Evolutionary conservation across 176 grass and related monocot genomes (phyloP).

Genomic region (Musa beccarii): DNA sequence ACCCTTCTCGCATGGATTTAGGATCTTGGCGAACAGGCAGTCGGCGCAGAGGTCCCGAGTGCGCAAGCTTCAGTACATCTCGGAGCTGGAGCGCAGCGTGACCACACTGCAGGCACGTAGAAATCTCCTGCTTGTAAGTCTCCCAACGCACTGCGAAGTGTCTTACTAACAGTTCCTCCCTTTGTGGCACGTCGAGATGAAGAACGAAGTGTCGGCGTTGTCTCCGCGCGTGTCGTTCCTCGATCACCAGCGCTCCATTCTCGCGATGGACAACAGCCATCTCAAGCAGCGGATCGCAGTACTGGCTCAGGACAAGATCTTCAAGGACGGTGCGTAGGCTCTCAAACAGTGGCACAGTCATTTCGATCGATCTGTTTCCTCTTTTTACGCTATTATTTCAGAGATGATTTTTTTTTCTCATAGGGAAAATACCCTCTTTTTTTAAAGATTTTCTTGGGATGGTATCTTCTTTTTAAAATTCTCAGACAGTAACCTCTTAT

Average conservation of each 20-base stretch:
- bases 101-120: constrained; percentile 60
- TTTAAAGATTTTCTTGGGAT: too few species aligned
- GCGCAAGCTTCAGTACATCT: constrained; percentile 87
- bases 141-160: neutral
- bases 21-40: constrained; percentile 92
- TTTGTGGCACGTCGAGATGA: neutral
- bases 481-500: too few species aligned
- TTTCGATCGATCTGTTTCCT: too few species aligned
- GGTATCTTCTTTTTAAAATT: too few species aligned
- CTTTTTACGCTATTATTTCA: too few species aligned
- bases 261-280: constrained; percentile 76
- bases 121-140: neutral
- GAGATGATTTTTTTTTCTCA: too few species aligned
- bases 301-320: constrained; percentile 78
- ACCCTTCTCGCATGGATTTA: constrained; percentile 4
- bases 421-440: too few species aligned
- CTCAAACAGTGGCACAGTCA: neutral
- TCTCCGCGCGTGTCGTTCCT: constrained; percentile 86
- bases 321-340: constrained; percentile 66
- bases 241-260: constrained; percentile 74
- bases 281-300: constrained; percentile 87
- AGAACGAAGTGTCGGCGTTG: constrained; percentile 81
- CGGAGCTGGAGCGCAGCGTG: constrained; percentile 82
- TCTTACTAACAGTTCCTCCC: neutral
- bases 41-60: constrained; percentile 93